Evolutionary conservation across 306 rosid species (phyloP), one percentile per base, ranked within the genome.

Genomic region (Malus sieversii): DNA sequence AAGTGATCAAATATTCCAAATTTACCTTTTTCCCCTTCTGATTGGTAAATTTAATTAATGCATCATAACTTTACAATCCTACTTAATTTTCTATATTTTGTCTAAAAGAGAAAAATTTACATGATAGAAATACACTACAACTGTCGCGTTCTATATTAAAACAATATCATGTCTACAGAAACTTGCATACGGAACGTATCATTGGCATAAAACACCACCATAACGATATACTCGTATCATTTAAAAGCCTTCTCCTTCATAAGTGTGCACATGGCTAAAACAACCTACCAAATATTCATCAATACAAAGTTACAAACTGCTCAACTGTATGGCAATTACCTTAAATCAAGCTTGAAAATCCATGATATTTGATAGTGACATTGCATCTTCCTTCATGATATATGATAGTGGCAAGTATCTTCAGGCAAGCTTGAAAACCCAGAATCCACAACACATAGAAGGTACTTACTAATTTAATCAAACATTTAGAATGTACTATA

Each of bases 121-220:
- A 2, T 48, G 20, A 15, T 2, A 15, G 16, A 15, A 48, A 48
- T 48, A 15, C 19, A 48, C 1, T 2, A 5, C 2, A 2, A 4
- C 8, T 48, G 6, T 18, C 2, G 6, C 16, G 3, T 48, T 48
- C 16, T 48, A 18, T 48, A 16, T 48, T 18, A 15, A 51, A 51
- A 51, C 18, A 51, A 51, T 3, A 2, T 51, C 20, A 16, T 16
- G 13, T 51, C 3, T 1, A 51, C 2, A 16, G 3, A 51, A 48
- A 51, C 8, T 16, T 15, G 12, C 55, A 14, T 51, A 16, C 1
- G 0, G 5, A 48, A 51, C 5, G 8, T 16, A 51, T 51, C 7
- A 16, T 51, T 51, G 0, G 0, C 20, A 51, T 6, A 51, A 51
- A 1, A 0, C 8, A 5, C 1, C 1, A 15, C 20, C 8, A 0